Percentiles rank a stretch among this genome's conserved stretches.
phyloP scores from a whole-genome alignment of 495 filamentous ascomycete genomes.

The Ascobolus immersus region DNA sequence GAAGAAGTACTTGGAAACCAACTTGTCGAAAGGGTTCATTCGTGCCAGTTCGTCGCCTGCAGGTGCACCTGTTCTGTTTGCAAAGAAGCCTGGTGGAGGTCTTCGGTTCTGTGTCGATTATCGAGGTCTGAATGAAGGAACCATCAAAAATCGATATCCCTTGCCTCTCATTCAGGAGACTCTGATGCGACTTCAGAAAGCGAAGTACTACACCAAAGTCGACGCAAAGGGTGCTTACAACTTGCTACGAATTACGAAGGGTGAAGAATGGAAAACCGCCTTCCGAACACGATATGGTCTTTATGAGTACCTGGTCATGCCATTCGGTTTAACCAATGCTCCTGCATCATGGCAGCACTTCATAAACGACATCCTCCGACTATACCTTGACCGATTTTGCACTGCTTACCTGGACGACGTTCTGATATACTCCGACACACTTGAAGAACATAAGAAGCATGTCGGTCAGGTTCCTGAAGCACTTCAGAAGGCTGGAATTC shows the following conservation, averaged over 20 bases:
- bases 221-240: too few relatives aligned
- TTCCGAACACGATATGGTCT: slow-evolving; percentile 16
- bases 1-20: background rate
- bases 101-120: too few relatives aligned
- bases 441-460: slow-evolving; percentile 10
- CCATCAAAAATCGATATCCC: too few relatives aligned
- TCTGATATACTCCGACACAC: slow-evolving; percentile 14
- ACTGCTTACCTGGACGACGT: slow-evolving; percentile 19
- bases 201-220: too few relatives aligned
- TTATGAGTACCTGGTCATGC: slow-evolving; percentile 15
- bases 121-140: too few relatives aligned
- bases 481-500: slow-evolving; percentile 9
- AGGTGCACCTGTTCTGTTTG: too few relatives aligned
- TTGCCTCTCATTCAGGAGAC: too few relatives aligned
- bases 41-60: background rate
- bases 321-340: slow-evolving; percentile 13
- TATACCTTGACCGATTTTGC: slow-evolving; percentile 13
- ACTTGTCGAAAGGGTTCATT: slow-evolving; percentile 4
- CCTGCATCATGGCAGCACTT: slow-evolving; percentile 15
- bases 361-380: slow-evolving; percentile 14
- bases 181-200: too few relatives aligned
- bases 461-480: slow-evolving; percentile 11
- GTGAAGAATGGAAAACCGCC: slow-evolving; percentile 17
- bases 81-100: too few relatives aligned
- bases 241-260: too few relatives aligned